Conservation (phyloP, 108 stramenopile genomes). For the Asterionellopsis glacialis region DNA sequence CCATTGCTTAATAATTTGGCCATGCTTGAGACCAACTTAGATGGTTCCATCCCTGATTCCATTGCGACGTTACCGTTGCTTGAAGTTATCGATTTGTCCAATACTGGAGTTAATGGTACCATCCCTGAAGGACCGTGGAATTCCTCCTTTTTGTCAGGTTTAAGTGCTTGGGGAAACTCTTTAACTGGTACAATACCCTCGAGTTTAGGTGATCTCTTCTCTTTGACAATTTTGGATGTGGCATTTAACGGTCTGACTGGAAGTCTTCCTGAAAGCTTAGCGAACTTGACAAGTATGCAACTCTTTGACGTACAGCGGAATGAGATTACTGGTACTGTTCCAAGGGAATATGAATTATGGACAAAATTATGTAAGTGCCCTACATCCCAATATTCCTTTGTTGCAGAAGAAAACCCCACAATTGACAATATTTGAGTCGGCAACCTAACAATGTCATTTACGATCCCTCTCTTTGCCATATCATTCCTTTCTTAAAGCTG, state of each 20-base stretch:
- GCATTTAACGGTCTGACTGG: constrained; percentile 1
- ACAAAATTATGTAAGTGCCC: constrained; percentile 21
- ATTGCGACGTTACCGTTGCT: neutral
- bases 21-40: neutral
- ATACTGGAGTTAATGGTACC: neutral
- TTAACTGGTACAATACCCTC: neutral
- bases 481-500: too few relatives aligned
- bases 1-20: neutral
- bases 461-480: neutral
- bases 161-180: neutral
- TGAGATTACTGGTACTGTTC: constrained; percentile 12
- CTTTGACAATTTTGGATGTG: neutral
- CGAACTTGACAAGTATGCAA: neutral
- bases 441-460: too few relatives aligned
- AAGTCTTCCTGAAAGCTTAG: constrained; percentile 1
- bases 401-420: constrained; percentile 2
- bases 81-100: neutral
- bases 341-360: constrained; percentile 16
- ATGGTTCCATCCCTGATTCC: neutral
- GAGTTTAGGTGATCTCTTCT: neutral
- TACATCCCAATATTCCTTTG: constrained; percentile 23
- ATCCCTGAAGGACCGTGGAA: neutral
- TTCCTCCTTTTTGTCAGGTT: neutral
- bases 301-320: constrained; percentile 19
- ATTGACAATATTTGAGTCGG: too few relatives aligned